Base-by-base conservation (phyloP, 2,329 filamentous ascomycete genomes). In the Colletotrichum paranaense region DNA sequence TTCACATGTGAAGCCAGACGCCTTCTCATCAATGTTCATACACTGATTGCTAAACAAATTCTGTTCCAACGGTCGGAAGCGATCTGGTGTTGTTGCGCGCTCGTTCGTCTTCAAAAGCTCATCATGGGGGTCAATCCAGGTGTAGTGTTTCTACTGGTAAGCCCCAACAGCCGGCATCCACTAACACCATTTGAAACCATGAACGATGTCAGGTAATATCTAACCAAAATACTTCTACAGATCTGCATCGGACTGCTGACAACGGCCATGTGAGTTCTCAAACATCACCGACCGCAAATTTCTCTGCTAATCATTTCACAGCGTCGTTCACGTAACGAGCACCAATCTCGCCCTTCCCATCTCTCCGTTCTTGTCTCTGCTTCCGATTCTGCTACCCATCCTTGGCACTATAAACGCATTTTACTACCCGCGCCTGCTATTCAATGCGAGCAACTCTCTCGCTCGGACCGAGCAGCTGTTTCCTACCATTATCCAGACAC, bases 301-400 rank as follows among this genome's bases (percentile, higher is more conserved):
- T 2, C 3, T 14, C 8, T 32, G 32, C 35, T 70, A 19, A 70
- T 59, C 9, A 6, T 26, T 2, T 7, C 38, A 19, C 68, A 87
- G 85, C 14, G 79, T 83, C 76, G 78, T 84, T 64, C 84, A 86
- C 76, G 77, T 84, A 76, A 80, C 82, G 74, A 79, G 78, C 69
- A 72, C 79, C 19, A 78, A 78, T 62, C 82, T 87, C 53, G 85
- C 84, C 28, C 83, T 87, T 7, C 84, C 84, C 32, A 76, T 86
- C 64, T 78, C 82, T 2, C 77, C 81, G 0, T 69, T 58, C 58
- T 64, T 84, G 9, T 83, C 84, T 30, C 76, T 85, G 66, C 70
- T 84, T 16, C 79, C 82, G 22, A 79, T 82, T 60, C 72, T 86
- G 57, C 82, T 87, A 3, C 85, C 86, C 52, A 75, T 86, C n/a